Conservation (phyloP, 2,329 filamentous ascomycete species). For the Stenocarpella maydis region DNA sequence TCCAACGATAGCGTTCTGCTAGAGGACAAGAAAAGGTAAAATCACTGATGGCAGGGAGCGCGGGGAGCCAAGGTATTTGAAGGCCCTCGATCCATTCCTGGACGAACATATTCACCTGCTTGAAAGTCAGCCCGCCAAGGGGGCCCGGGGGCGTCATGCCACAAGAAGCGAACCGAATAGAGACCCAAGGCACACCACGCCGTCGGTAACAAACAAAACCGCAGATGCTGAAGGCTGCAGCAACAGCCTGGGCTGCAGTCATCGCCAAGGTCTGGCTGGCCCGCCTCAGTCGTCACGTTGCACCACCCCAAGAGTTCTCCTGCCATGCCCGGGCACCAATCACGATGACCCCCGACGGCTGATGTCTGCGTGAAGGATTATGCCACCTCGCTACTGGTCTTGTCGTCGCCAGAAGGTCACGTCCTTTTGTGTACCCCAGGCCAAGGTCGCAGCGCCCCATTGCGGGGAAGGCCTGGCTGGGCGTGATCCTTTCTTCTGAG, state of each 20-base stretch:
- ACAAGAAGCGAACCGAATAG: conserved; percentile 21
- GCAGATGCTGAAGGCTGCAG: conserved; percentile 17
- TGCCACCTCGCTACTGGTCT: conserved; percentile 6
- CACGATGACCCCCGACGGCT: conserved; percentile 14
- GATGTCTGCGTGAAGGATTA: conserved; percentile 7
- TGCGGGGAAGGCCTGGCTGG: conserved; percentile 26
- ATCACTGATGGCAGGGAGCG: background rate
- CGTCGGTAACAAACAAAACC: conserved; percentile 3
- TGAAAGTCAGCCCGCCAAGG: conserved; percentile 10
- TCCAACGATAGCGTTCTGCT: background rate
- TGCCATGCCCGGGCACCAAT: conserved; percentile 6
- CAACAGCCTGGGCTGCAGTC: conserved; percentile 10
- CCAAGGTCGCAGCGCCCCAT: conserved; percentile 10
- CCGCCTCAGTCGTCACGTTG: conserved; percentile 16
- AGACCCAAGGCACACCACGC: conserved; percentile 4
- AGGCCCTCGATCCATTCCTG: background rate
- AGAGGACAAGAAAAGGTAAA: background rate
- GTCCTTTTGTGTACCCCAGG: conserved; percentile 5
- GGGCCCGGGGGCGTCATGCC: conserved; percentile 17
- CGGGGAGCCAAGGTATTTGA: conserved; percentile 18
- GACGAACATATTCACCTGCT: background rate
- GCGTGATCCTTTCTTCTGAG: conserved; percentile 10
- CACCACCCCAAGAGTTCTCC: background rate
- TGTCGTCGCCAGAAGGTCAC: background rate
- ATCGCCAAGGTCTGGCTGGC: conserved; percentile 23